Evolutionary conservation across 129 eudicot species (phyloP), one percentile per base, ranked within the genome.

Genomic region (Tagetes erecta): DNA sequence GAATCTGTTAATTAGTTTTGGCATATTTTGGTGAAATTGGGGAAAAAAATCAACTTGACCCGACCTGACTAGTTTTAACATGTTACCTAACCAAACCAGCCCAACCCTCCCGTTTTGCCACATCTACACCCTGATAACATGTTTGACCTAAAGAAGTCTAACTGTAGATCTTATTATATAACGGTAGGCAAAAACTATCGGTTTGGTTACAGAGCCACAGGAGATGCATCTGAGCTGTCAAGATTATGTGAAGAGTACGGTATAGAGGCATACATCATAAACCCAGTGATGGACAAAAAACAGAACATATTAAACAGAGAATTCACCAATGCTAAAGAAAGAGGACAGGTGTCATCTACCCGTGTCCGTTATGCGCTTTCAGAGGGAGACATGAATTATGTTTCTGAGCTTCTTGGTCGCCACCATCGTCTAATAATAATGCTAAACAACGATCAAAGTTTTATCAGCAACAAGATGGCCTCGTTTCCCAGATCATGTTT

Each of bases 331-430:
- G 65, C 88, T 34, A 88, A 91, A 63, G 99, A 94, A 80, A 82
- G 70, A 88, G 99, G 99, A 41, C 99, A 94, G 75, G 99, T 94
- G 30, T 91, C 99, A 42, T 94, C 99, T 58, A 94, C 99, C 59
- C 91, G 96, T 74, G 99, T 94, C 42, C 96, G 99, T 27, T 82
- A 83, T 67, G 99, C 99, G 52, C 97, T 94, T 73, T 81, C 87
- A 67, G 78, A 76, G 59, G 97, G 99, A 53, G 94, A 94, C 59
- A 91, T 94, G 94, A 82, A 62, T 62, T 94, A 94, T 56, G 99
- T 94, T 37, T 85, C 93, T 0, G 91, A 91, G 76, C 94, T 94
- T 49, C 86, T 94, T 74, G 99, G 99, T 30, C 99, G 99, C 71
- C 76, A 78, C 5, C 99, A 94, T 80, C 99, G 97, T 14, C 83